phyloP scores from a whole-genome alignment of 768 basidiomycete species.

The Auriscalpium microsporum region DNA sequence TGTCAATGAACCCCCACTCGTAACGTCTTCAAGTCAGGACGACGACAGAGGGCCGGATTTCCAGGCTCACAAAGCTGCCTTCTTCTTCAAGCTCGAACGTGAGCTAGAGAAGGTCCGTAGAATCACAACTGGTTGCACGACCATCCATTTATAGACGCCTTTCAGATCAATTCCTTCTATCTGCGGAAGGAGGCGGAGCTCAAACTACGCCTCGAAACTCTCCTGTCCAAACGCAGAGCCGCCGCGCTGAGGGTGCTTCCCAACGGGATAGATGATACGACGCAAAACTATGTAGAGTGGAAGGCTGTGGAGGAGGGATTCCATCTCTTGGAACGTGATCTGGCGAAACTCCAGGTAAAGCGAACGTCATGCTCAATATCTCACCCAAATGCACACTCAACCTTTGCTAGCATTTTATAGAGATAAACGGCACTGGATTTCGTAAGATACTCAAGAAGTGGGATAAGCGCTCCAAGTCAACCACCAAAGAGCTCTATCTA shows the following conservation, averaged over 20 bases:
- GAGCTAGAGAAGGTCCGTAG: slow-evolving; percentile 86
- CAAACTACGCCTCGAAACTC: slow-evolving; percentile 81
- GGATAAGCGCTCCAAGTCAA: slow-evolving; percentile 91
- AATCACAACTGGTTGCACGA: neutral
- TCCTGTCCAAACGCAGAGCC: slow-evolving; percentile 88
- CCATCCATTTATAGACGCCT: slow-evolving; percentile 2
- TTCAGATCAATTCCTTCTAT: slow-evolving; percentile 95
- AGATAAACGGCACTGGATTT: slow-evolving; percentile 95
- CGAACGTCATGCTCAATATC: slow-evolving; percentile 1
- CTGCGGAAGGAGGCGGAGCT: slow-evolving; percentile 95
- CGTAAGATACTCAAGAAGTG: slow-evolving; percentile 98
- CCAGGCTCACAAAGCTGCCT: slow-evolving; percentile 91
- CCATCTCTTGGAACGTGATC: slow-evolving; percentile 84
- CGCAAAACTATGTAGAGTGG: slow-evolving; percentile 78
- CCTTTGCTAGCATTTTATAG: slow-evolving; percentile 75
- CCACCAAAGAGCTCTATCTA: slow-evolving; percentile 95
- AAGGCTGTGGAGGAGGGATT: slow-evolving; percentile 95
- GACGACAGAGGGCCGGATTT: slow-evolving; percentile 76
- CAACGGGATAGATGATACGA: slow-evolving; percentile 53
- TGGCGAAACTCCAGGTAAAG: slow-evolving; percentile 86
- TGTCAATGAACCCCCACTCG: slow-evolving; percentile 47
- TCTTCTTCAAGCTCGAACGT: slow-evolving; percentile 97
- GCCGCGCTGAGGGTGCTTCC: slow-evolving; percentile 65
- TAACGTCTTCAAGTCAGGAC: slow-evolving; percentile 55
- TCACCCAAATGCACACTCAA: slow-evolving; percentile 10